A percentile compares a stretch with the other conserved stretches of the same genome.
Conservation (phyloP, 441 rosid species). For the Dalechampia spathulata region DNA sequence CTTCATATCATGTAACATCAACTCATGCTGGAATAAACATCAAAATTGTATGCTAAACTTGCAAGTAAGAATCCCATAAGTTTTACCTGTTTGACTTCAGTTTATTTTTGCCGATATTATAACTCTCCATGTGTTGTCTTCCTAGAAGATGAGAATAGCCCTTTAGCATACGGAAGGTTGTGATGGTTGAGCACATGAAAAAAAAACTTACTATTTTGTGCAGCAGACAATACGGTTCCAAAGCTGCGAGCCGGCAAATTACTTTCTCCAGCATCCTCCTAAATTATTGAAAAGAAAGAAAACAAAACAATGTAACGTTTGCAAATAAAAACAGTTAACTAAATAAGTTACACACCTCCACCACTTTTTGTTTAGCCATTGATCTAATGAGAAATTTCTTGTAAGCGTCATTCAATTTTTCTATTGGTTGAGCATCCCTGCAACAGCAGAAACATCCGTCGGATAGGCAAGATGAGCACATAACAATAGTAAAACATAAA, state of each 20-base stretch:
- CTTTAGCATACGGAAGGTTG: slow-evolving; percentile 9
- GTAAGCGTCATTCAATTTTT: slow-evolving; percentile 61
- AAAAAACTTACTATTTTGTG: slow-evolving; percentile 45
- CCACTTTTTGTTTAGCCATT: slow-evolving; percentile 31
- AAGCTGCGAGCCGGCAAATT: slow-evolving; percentile 56
- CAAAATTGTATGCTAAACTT: too few species aligned
- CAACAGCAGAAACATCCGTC: slow-evolving; percentile 1
- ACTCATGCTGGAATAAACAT: too few species aligned
- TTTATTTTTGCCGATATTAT: slow-evolving; percentile 33
- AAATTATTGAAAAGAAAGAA: not conserved
- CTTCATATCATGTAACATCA: too few species aligned
- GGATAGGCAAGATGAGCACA: not conserved
- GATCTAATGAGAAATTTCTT: slow-evolving; percentile 53
- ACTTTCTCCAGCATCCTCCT: slow-evolving; percentile 51
- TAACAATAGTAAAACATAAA: not conserved
- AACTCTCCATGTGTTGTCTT: slow-evolving; percentile 33
- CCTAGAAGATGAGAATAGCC: slow-evolving; percentile 28
- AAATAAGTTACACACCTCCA: slow-evolving; percentile 29
- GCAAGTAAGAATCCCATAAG: not conserved
- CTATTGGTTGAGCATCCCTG: slow-evolving; percentile 62
- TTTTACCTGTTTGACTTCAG: slow-evolving; percentile 53
- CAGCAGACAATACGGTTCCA: slow-evolving; percentile 62
- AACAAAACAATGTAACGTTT: slow-evolving; percentile 1
- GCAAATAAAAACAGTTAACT: not conserved
- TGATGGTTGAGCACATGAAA: slow-evolving; percentile 4